A percentile compares a stretch with the other conserved stretches of the same genome.
These are phyloP conservation scores for Verticillium albo-atrum DNA, from an alignment of 2,329 filamentous ascomycete species.

Conservation along the genomic window DNA sequence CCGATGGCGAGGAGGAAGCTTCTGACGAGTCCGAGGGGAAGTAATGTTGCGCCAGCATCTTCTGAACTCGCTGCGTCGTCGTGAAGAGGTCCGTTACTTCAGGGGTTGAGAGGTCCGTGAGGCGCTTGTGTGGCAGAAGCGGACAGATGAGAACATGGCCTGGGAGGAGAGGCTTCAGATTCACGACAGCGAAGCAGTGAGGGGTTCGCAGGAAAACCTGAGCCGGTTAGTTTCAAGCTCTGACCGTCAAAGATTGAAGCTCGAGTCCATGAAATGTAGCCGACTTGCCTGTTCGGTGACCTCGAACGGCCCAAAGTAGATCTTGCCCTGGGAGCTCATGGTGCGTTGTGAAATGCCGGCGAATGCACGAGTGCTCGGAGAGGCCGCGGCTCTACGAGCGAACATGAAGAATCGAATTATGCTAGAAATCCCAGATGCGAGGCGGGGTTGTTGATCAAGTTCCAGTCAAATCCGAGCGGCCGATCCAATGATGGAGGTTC, in stretches of 20 bases:
- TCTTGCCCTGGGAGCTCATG: constrained; percentile 21
- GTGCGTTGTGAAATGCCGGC: not conserved
- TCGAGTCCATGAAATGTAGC: not conserved
- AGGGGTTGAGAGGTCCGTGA: constrained; percentile 65
- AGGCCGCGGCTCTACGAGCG: not conserved
- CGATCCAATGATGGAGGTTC: not conserved
- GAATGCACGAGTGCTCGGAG: not conserved
- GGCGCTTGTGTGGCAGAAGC: constrained; percentile 60
- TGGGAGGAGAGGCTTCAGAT: constrained; percentile 89
- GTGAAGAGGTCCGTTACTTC: constrained; percentile 81
- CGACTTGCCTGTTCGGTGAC: constrained; percentile 66
- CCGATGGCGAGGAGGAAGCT: not conserved
- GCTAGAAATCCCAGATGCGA: not conserved
- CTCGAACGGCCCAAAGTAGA: constrained; percentile 72
- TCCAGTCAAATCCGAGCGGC: not conserved
- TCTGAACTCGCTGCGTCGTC: constrained; percentile 79
- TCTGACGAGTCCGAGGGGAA: constrained; percentile 27
- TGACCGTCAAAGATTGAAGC: not conserved
- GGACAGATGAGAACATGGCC: constrained; percentile 93
- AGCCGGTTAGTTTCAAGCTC: not conserved
- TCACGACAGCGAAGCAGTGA: constrained; percentile 83
- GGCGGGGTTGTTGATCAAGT: not conserved
- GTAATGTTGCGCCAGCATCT: constrained; percentile 62
- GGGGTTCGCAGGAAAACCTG: constrained; percentile 84
- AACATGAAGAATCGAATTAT: not conserved